These are phyloP conservation scores for Nothopassalora personata DNA, from an alignment of 2,329 filamentous ascomycete genomes.

Conservation along the genomic window DNA sequence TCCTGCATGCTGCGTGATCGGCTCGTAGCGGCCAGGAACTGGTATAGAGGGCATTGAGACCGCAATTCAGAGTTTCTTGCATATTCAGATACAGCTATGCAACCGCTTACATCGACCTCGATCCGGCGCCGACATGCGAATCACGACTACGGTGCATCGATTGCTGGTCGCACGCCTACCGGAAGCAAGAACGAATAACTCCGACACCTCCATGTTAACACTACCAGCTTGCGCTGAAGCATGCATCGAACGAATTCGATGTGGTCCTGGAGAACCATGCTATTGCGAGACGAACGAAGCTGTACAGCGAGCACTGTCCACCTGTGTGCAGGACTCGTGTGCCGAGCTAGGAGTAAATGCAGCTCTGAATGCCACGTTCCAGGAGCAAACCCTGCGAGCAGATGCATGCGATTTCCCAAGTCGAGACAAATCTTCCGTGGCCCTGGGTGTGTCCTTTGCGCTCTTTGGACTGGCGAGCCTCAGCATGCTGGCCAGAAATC, in stretches of 20 bases:
- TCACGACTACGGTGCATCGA: neutral
- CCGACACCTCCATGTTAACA: neutral
- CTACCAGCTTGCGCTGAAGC: neutral
- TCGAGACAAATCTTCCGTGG: neutral
- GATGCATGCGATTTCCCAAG: neutral
- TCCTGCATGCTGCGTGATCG: neutral
- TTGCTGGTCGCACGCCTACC: neutral
- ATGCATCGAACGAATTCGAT: neutral
- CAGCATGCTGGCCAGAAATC: neutral
- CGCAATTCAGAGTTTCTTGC: neutral
- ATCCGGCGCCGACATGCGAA: neutral
- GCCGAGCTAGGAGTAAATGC: neutral
- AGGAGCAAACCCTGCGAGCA: neutral
- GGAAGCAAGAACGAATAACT: neutral
- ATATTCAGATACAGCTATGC: neutral
- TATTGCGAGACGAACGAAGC: neutral
- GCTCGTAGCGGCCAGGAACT: neutral
- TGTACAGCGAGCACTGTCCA: neutral
- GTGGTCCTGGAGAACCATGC: neutral
- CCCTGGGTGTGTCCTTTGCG: neutral
- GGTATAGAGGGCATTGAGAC: neutral
- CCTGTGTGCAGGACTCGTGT: neutral
- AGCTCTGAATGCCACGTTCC: neutral
- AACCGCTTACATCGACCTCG: neutral
- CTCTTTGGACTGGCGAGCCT: neutral